phyloP scores from a whole-genome alignment of 2,329 filamentous ascomycete genomes.

The Dothistroma pini region DNA sequence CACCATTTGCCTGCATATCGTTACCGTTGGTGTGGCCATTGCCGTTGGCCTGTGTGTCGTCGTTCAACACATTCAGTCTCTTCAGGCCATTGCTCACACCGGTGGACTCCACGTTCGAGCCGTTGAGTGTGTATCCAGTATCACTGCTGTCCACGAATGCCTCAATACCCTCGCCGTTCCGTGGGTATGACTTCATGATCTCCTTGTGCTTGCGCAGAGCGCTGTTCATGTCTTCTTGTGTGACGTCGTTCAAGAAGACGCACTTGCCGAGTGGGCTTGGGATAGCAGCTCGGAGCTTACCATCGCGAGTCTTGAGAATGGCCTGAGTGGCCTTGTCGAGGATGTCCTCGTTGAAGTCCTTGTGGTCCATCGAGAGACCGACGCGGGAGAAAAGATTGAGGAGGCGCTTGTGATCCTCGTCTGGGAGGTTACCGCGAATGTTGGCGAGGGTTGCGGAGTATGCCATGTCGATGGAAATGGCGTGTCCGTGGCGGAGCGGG shows the following conservation, averaged over 20 bases:
- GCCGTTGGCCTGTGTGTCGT: slow-evolving; percentile 29
- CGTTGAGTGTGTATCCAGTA: slow-evolving; percentile 57
- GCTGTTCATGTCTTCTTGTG: slow-evolving; percentile 57
- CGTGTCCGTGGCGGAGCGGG: slow-evolving; percentile 67
- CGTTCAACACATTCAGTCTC: slow-evolving; percentile 35
- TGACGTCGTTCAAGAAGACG: slow-evolving; percentile 65
- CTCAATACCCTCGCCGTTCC: slow-evolving; percentile 63
- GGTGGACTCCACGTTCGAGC: slow-evolving; percentile 37
- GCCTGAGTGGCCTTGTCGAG: slow-evolving; percentile 64
- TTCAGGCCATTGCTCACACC: slow-evolving; percentile 28
- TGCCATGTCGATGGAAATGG: slow-evolving; percentile 73
- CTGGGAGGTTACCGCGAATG: slow-evolving; percentile 57
- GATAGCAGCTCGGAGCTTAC: slow-evolving; percentile 63
- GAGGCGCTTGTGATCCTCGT: slow-evolving; percentile 59
- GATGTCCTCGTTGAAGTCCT: slow-evolving; percentile 62
- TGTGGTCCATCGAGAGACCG: slow-evolving; percentile 68
- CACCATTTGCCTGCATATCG: slow-evolving; percentile 20
- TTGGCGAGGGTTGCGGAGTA: slow-evolving; percentile 68
- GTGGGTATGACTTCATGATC: slow-evolving; percentile 59
- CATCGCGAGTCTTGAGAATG: slow-evolving; percentile 68
- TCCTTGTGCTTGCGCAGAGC: slow-evolving; percentile 63
- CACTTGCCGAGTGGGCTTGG: slow-evolving; percentile 65
- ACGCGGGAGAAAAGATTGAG: slow-evolving; percentile 67
- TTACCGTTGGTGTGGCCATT: slow-evolving; percentile 21
- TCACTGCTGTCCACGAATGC: slow-evolving; percentile 67